A percentile compares a stretch with the other conserved stretches of the same genome.
Evolutionary conservation across 345 rosid species (phyloP).

Genomic region (Corchorus olitorius): DNA sequence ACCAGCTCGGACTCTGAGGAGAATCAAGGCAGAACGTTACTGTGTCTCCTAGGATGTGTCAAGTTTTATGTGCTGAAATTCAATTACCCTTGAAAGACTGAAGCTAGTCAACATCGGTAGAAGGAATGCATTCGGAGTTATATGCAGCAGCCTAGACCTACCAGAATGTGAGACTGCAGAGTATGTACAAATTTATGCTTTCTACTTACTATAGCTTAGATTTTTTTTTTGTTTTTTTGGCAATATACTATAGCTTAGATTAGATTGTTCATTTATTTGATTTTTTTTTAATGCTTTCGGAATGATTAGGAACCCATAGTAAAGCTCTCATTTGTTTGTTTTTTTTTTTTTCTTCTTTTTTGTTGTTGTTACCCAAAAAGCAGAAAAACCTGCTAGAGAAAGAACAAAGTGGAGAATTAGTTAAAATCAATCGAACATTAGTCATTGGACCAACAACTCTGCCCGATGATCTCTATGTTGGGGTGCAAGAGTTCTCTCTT

Average conservation of each 20-base stretch:
- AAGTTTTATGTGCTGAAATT: neutral
- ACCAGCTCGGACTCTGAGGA: neutral
- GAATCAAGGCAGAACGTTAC: slow-evolving; percentile 1
- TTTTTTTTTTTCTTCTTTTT: neutral
- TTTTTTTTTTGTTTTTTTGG: too few relatives aligned
- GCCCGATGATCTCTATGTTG: too few relatives aligned
- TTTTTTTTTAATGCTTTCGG: neutral
- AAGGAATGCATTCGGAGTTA: neutral
- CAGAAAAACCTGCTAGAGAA: too few relatives aligned
- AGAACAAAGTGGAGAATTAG: too few relatives aligned
- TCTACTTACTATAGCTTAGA: too few relatives aligned
- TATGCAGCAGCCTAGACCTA: neutral
- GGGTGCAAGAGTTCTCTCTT: too few relatives aligned
- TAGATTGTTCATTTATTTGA: neutral
- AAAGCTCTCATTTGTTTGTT: neutral
- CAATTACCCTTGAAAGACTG: neutral
- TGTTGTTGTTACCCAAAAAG: too few relatives aligned
- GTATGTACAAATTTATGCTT: neutral
- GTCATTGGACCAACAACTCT: too few relatives aligned
- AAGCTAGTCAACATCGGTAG: neutral
- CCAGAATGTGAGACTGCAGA: neutral
- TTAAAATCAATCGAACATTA: too few relatives aligned
- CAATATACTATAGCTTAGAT: too few relatives aligned
- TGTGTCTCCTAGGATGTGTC: neutral
- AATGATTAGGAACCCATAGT: neutral